These are phyloP conservation scores for Fusarium sarcochroum DNA, from an alignment of 2,329 filamentous ascomycete genomes.

Conservation along the genomic window DNA sequence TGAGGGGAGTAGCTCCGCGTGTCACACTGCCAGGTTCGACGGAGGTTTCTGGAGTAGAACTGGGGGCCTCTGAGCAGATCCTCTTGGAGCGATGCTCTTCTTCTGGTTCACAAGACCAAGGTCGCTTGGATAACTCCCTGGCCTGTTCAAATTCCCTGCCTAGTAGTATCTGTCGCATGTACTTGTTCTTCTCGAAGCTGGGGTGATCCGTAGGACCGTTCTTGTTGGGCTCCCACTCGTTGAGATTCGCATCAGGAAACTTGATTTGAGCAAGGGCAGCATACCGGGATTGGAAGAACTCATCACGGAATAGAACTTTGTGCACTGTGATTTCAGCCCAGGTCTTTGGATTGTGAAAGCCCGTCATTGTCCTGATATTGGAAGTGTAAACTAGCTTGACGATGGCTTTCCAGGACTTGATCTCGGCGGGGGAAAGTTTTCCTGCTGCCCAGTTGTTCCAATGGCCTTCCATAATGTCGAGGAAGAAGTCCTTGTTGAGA, in stretches of 20 bases:
- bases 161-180: background rate
- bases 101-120: background rate
- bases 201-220: background rate
- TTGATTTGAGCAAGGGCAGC: constrained; percentile 9
- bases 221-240: constrained; percentile 16
- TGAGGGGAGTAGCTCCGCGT: background rate
- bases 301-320: constrained; percentile 11
- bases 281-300: constrained; percentile 11
- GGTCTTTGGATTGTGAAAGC: background rate
- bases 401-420: background rate
- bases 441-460: background rate
- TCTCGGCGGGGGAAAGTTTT: background rate
- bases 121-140: background rate
- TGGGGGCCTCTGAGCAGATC: background rate
- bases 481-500: background rate
- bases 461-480: background rate
- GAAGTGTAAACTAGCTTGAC: background rate
- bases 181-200: background rate
- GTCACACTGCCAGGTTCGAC: background rate
- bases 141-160: background rate
- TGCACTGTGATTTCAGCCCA: constrained; percentile 8
- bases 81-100: background rate
- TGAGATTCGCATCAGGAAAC: constrained; percentile 8
- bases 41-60: background rate
- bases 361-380: background rate